Evolutionary conservation across 495 filamentous ascomycete genomes (phyloP).

Genomic region (Penicillium atrosanguineum): DNA sequence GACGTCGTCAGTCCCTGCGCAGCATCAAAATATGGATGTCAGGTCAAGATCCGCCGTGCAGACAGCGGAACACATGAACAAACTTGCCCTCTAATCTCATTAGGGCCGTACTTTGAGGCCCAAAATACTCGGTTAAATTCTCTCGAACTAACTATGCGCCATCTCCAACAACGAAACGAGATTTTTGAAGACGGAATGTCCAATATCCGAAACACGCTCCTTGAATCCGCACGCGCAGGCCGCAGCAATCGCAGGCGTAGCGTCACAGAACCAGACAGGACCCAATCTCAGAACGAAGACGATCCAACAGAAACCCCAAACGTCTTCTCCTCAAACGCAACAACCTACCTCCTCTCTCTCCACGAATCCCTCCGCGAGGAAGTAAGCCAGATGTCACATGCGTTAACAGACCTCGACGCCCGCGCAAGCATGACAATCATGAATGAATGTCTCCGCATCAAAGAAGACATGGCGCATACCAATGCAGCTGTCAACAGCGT

Average conservation of each 20-base stretch:
- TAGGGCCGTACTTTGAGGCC: conserved; percentile 56
- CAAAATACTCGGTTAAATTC: conserved; percentile 56
- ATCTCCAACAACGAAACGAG: conserved; percentile 56
- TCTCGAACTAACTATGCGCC: conserved; percentile 55
- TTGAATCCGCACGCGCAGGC: conserved; percentile 32
- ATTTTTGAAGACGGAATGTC: conserved; percentile 55
- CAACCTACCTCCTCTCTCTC: conserved; percentile 62
- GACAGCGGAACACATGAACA: conserved; percentile 52
- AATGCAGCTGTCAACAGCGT: conserved; percentile 62
- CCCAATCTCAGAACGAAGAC: conserved; percentile 7
- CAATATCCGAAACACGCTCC: conserved; percentile 44
- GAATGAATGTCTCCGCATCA: conserved; percentile 63
- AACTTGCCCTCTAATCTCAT: conserved; percentile 55
- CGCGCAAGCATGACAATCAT: conserved; percentile 65
- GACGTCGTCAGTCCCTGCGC: conserved; percentile 52
- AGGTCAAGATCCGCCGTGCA: conserved; percentile 45
- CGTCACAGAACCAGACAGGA: conserved; percentile 1
- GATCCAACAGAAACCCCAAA: conserved; percentile 22
- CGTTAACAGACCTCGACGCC: conserved; percentile 61
- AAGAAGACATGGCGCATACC: conserved; percentile 66
- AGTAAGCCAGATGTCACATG: conserved; percentile 55
- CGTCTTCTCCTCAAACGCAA: conserved; percentile 35
- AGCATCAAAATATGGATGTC: conserved; percentile 58
- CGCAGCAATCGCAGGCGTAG: conserved; percentile 3
- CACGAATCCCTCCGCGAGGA: conserved; percentile 69